Conservation (phyloP, 2,329 filamentous ascomycete species). For the Hypoxylon sp. region DNA sequence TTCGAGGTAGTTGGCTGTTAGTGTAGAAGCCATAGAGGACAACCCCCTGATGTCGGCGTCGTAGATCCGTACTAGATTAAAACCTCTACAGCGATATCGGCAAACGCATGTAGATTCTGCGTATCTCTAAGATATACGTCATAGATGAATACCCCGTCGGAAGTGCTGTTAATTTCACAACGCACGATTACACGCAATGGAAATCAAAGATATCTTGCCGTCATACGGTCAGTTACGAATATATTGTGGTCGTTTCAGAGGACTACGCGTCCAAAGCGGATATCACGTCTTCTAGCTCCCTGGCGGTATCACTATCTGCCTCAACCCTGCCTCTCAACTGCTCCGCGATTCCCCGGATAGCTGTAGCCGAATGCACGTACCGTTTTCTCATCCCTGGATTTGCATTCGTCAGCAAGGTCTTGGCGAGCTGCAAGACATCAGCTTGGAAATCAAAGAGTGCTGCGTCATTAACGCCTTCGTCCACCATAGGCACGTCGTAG, state of each 20-base stretch:
- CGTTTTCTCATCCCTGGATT: constrained; percentile 62
- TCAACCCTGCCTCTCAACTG: constrained; percentile 53
- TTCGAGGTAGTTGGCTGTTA: no score
- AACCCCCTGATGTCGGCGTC: no score
- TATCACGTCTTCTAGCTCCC: constrained; percentile 33
- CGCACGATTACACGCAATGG: background rate
- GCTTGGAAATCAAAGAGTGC: constrained; percentile 64
- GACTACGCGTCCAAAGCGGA: constrained; percentile 15
- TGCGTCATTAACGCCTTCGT: constrained; percentile 14
- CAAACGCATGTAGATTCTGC: background rate
- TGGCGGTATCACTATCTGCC: constrained; percentile 17
- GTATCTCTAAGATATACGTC: background rate
- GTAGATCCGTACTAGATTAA: no score
- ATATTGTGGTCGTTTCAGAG: background rate
- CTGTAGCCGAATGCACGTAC: constrained; percentile 65
- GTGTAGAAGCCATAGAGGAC: no score
- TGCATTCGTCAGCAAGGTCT: constrained; percentile 63
- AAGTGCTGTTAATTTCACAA: background rate
- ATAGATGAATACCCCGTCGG: background rate
- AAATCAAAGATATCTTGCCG: background rate
- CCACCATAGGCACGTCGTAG: constrained; percentile 57
- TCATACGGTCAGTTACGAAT: background rate
- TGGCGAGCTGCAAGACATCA: constrained; percentile 68
- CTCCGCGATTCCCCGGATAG: constrained; percentile 63
- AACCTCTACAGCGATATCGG: no score